Percentiles rank a stretch among this genome's conserved stretches.
Conservation (phyloP, 345 rosid genomes). For the Salix udensis region DNA sequence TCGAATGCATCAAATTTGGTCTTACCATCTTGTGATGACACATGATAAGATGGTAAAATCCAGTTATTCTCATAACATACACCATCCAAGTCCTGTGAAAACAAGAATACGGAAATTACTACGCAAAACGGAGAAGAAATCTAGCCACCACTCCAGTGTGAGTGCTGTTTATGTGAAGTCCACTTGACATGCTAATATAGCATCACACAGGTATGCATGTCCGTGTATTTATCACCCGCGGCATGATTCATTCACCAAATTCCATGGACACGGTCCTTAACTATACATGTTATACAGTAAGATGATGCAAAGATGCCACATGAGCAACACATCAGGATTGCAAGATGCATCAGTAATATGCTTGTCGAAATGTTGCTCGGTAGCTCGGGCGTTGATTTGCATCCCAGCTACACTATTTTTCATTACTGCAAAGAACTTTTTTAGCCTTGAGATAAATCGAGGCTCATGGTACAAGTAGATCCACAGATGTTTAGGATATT, state of each 20-base stretch:
- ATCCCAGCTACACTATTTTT: neutral
- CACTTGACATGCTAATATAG: neutral
- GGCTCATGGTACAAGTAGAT: neutral
- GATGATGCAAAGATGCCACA: neutral
- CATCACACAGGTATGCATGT: neutral
- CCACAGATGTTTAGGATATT: neutral
- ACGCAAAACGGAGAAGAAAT: neutral
- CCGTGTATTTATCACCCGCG: neutral
- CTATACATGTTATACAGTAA: too few relatives aligned
- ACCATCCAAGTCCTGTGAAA: constrained; percentile 57
- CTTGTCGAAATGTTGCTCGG: neutral
- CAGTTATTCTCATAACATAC: constrained; percentile 49
- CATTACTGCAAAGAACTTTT: neutral
- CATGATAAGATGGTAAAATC: constrained; percentile 56
- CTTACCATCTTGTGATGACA: constrained; percentile 54
- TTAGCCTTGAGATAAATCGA: neutral
- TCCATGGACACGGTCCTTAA: neutral
- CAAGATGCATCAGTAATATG: neutral
- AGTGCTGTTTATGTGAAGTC: neutral
- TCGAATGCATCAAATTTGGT: neutral
- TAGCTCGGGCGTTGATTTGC: neutral
- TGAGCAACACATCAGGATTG: neutral
- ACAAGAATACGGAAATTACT: neutral
- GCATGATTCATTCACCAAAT: neutral
- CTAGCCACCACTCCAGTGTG: neutral